Evolutionary conservation across 2,329 filamentous ascomycete species (phyloP), one percentile per base, ranked within the genome.

Genomic region (Aspergillus brunneoviolaceus): DNA sequence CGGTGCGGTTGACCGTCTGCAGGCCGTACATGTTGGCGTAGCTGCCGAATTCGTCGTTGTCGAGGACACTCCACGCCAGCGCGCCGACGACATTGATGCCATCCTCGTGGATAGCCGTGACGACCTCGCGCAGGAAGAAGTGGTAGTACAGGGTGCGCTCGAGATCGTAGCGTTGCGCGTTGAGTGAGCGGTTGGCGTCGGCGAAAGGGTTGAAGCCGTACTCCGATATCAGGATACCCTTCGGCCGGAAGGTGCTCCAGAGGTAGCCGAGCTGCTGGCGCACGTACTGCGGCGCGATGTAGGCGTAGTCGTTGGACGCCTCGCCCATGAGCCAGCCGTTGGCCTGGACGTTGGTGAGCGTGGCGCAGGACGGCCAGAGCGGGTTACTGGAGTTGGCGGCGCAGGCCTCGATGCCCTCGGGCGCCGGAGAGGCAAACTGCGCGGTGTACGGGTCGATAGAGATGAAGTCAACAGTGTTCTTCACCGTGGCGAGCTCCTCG

Each of bases 251-350:
- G 0, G 82, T 86, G 70, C 86, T 86, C 77, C 81, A 85, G 2
- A 88, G 72, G 66, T 87, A 87, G 63, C 77, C 81, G 4, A 88
- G 78, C 64, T 85, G 87, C 2, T 77, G 79, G 4, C 72, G 70
- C 31, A 74, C 64, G 42, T 72, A 67, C 0, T 67, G 70, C 0
- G 85, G 85, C 0, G 85, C 83, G 35, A 83, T 81, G 71, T 87
- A 86, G n/a, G 84, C 80, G 66, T 86, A 85, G 2, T 77, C 77
- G 35, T 84, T 74, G 2, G 82, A 85, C 12, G 79, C 76, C 62
- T 86, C 85, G 21, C 85, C 85, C 52, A 87, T 83, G 64, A 83
- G 76, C 85, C 85, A 87, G 2, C 84, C 84, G 31, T 80, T 80
- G 1, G 75, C 70, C 45, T 82, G 82, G 1, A 70, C 73, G 0